Evolutionary conservation across 495 filamentous ascomycete genomes (phyloP).

Genomic region (Chaetomium tenue): DNA sequence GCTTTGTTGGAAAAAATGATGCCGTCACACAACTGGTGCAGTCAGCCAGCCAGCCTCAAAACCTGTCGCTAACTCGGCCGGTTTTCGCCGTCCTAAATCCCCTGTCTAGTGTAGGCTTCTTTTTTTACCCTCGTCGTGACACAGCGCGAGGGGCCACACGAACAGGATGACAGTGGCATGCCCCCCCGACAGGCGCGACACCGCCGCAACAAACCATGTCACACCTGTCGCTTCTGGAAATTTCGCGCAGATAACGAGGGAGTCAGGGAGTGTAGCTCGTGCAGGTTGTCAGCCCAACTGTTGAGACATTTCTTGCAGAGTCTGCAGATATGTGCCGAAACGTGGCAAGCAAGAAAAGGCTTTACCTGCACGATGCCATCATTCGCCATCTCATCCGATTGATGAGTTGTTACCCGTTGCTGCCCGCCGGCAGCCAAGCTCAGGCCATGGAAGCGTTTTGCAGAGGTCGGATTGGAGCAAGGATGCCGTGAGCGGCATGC

Average conservation of each 20-base stretch:
- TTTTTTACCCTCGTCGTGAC: not conserved
- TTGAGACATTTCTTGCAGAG: not conserved
- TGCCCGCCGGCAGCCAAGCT: conserved; percentile 4
- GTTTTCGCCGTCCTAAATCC: not conserved
- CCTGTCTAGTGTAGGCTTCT: not conserved
- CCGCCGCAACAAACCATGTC: not conserved
- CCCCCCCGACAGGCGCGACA: not conserved
- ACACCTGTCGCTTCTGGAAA: not conserved
- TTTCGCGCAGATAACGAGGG: not conserved
- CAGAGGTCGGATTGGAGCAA: conserved; percentile 15
- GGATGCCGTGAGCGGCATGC: not conserved
- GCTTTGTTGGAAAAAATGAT: not conserved
- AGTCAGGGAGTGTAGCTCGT: not conserved
- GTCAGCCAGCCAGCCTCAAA: conserved; percentile 5
- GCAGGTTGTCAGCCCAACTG: conserved; percentile 3
- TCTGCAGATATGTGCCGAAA: conserved; percentile 11
- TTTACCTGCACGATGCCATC: conserved; percentile 12
- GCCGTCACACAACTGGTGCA: not conserved
- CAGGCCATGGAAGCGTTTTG: not conserved
- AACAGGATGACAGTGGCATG: conserved; percentile 11
- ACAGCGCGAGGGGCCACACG: not conserved
- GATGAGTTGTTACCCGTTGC: conserved; percentile 22
- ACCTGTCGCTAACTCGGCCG: not conserved
- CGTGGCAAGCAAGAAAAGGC: conserved; percentile 22
- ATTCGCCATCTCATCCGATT: conserved; percentile 10